Evolutionary conservation across 2,329 filamentous ascomycete genomes (phyloP), one percentile per base, ranked within the genome.

Genomic region (Diaporthe vexans): DNA sequence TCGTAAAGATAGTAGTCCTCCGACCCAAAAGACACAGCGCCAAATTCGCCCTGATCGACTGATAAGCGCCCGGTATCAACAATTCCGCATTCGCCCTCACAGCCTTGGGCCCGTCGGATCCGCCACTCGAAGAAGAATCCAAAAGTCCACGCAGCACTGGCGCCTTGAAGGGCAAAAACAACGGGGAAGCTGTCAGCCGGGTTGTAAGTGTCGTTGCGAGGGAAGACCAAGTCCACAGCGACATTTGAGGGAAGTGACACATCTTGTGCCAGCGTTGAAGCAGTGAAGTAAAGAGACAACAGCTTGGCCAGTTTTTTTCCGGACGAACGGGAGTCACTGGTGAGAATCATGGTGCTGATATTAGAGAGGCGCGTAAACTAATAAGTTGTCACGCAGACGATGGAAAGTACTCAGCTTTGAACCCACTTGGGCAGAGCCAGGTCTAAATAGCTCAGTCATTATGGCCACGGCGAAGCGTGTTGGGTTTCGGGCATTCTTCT

Each of bases 121-220:
- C 54, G 68, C 68, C 68, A 71, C 1, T 58, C 40, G 15, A 71
- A 24, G 40, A 19, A 71, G 54, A 71, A 71, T 6, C 68, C 68
- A 59, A 59, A 58, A 0, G 68, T 59, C 68, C 68, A 71, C 5
- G 68, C 68, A 2, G 68, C 68, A 21, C 68, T 71, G 54, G 78
- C 63, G 71, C 81, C 81, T 71, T 78, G 78, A 10, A 82, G 43
- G 0, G 78, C 81, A 59, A 81, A 79, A 24, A 82, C 74, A 43
- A 82, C 69, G 65, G 81, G 80, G 69, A 81, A 80, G 4, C 71
- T 33, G 17, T 75, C 56, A 1, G 76, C 72, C 1, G 79, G 79
- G 75, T 75, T 77, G 43, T 81, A 81, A 13, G 79, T 81, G 59
- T 78, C 78, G 76, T 82, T 81, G 73, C 79, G 81, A 1, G 81